Conservation (phyloP, 495 filamentous ascomycete genomes). For the Neurospora sp. region DNA sequence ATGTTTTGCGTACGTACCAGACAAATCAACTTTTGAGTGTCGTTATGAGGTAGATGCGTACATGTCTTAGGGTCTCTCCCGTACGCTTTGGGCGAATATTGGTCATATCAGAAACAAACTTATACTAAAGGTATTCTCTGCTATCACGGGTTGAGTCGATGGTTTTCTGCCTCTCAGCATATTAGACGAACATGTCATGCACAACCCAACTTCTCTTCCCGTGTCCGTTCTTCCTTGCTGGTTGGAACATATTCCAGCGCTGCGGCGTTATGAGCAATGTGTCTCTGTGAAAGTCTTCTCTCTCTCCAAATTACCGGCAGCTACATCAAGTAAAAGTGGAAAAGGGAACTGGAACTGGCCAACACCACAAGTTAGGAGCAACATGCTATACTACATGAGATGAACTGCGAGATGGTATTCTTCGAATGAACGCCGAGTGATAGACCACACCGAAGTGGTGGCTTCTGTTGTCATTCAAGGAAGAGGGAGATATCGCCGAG, state of each 20-base stretch:
- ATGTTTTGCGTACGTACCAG: background rate
- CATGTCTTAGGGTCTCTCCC: background rate
- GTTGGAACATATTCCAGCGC: background rate
- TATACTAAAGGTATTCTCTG: too few relatives aligned
- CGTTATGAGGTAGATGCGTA: background rate
- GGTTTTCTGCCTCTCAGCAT: background rate
- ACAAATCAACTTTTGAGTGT: background rate
- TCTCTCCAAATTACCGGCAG: background rate
- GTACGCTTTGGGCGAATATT: background rate
- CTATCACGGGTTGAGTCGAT: too few relatives aligned
- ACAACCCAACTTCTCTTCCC: background rate
- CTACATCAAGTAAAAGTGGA: background rate
- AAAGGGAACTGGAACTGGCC: background rate
- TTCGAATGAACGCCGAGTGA: background rate
- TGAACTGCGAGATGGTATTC: too few relatives aligned
- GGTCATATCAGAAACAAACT: background rate
- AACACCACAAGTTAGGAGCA: background rate
- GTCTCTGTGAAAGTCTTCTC: background rate
- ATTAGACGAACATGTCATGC: background rate
- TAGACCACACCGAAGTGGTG: background rate
- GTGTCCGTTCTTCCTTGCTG: background rate
- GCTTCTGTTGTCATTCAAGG: background rate
- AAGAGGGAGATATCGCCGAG: background rate
- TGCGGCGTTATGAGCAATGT: background rate
- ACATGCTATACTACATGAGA: background rate